phyloP scores from a whole-genome alignment of 23 red algal genomes.

The Agarophyton chilense region DNA sequence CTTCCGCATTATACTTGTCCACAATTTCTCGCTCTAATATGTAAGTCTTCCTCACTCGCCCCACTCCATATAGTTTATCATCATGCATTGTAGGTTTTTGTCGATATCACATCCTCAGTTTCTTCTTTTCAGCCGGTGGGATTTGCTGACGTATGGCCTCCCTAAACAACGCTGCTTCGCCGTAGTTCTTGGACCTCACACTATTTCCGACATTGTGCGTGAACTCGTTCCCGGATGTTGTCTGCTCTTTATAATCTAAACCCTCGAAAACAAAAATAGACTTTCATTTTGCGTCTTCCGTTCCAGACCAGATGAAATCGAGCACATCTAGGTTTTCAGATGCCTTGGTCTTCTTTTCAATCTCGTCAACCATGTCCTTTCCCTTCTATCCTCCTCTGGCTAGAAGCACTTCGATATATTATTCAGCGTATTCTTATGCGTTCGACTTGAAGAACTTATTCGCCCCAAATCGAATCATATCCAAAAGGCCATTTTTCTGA shows the following conservation, averaged over 20 bases:
- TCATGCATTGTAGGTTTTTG: slow-evolving; percentile 83
- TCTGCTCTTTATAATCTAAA: slow-evolving; percentile 78
- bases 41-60: slow-evolving; percentile 84
- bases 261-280: slow-evolving; percentile 98
- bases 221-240: slow-evolving; percentile 73
- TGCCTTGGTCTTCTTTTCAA: slow-evolving; percentile 67
- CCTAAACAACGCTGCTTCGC: slow-evolving; percentile 65
- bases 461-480: slow-evolving; percentile 99
- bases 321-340: slow-evolving; percentile 73
- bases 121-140: slow-evolving; percentile 69
- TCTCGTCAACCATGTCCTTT: slow-evolving; percentile 74
- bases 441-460: slow-evolving; percentile 94
- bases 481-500: slow-evolving; percentile 86
- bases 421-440: slow-evolving; percentile 75
- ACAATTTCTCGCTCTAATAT: slow-evolving; percentile 75
- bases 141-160: slow-evolving; percentile 44
- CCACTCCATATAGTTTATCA: slow-evolving; percentile 75
- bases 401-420: slow-evolving; percentile 94
- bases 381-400: slow-evolving; percentile 90
- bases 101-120: slow-evolving; percentile 71
- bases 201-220: slow-evolving; percentile 98
- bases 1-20: slow-evolving; percentile 81
- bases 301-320: slow-evolving; percentile 64
- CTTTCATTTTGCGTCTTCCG: slow-evolving; percentile 27
- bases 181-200: slow-evolving; percentile 82